Conservation (phyloP, 2,329 filamentous ascomycete genomes). For the Knufia petricola region DNA sequence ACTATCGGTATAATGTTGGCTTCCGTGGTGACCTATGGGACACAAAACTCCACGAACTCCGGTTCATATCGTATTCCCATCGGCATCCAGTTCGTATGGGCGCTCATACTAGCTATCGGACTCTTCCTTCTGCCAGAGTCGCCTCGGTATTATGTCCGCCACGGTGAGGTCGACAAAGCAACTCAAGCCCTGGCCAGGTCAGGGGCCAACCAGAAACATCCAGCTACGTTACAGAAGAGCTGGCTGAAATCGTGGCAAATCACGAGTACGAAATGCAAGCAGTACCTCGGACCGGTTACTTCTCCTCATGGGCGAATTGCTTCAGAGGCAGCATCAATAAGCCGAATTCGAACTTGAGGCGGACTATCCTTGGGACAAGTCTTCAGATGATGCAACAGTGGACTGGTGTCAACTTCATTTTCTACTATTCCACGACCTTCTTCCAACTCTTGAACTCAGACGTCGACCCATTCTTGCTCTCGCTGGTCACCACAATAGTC, state of each 20-base stretch:
- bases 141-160: conserved; percentile 50
- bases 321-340: conserved; percentile 37
- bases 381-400: conserved; percentile 40
- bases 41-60: conserved; percentile 50
- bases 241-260: conserved; percentile 80
- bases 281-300: conserved; percentile 56
- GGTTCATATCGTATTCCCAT: conserved; percentile 73
- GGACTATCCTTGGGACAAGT: conserved; percentile 35
- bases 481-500: conserved; percentile 44
- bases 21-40: conserved; percentile 58
- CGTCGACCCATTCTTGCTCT: conserved; percentile 41
- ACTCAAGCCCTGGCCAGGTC: conserved; percentile 53
- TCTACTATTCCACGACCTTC: conserved; percentile 35
- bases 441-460: conserved; percentile 29
- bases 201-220: conserved; percentile 62
- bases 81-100: conserved; percentile 45
- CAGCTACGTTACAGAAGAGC: conserved; percentile 64
- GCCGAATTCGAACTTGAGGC: conserved; percentile 10
- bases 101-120: conserved; percentile 42
- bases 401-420: conserved; percentile 40
- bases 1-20: conserved; percentile 61
- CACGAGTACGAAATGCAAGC: conserved; percentile 69
- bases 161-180: conserved; percentile 54
- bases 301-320: conserved; percentile 57
- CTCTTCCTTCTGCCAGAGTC: conserved; percentile 53